Conservation (phyloP, 2,329 filamentous ascomycete genomes). For the Trichoderma pleuroti region DNA sequence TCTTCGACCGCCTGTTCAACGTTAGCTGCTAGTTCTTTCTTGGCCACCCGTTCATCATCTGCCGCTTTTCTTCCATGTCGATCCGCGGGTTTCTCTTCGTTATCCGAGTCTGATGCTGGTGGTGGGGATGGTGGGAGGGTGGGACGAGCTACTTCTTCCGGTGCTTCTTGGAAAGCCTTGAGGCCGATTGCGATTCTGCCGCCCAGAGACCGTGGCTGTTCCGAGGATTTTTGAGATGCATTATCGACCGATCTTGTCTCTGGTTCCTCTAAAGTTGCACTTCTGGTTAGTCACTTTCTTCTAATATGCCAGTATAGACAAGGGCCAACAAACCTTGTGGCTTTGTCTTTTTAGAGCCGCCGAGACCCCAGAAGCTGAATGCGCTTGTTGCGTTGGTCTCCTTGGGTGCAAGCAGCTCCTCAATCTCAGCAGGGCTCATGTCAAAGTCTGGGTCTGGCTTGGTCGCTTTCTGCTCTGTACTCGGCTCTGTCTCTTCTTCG, state of each 20-base stretch:
- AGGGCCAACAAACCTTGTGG: slow-evolving; percentile 40
- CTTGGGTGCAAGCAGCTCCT: slow-evolving; percentile 39
- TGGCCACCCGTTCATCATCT: slow-evolving; percentile 21
- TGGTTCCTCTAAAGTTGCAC: slow-evolving; percentile 37
- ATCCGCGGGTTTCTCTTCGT: slow-evolving; percentile 21
- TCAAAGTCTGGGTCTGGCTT: slow-evolving; percentile 27
- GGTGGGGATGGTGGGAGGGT: slow-evolving; percentile 39
- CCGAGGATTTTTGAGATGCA: slow-evolving; percentile 39
- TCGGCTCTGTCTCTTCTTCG: slow-evolving; percentile 18
- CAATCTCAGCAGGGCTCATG: slow-evolving; percentile 42
- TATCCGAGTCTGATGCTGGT: slow-evolving; percentile 27
- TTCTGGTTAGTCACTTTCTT: slow-evolving; percentile 47
- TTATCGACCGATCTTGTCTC: slow-evolving; percentile 25
- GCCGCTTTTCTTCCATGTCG: slow-evolving; percentile 19
- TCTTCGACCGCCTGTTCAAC: slow-evolving; percentile 29
- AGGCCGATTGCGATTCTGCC: slow-evolving; percentile 56
- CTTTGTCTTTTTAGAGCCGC: slow-evolving; percentile 40
- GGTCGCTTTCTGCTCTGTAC: slow-evolving; percentile 17
- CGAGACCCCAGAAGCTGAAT: slow-evolving; percentile 56
- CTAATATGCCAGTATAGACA: slow-evolving; percentile 36
- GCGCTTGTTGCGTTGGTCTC: slow-evolving; percentile 38
- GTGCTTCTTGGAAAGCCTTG: slow-evolving; percentile 51
- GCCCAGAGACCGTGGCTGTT: slow-evolving; percentile 45
- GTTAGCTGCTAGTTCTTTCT: slow-evolving; percentile 25
- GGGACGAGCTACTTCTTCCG: slow-evolving; percentile 38